phyloP scores from a whole-genome alignment of 2,329 filamentous ascomycete species.

The Exophiala mesophila region DNA sequence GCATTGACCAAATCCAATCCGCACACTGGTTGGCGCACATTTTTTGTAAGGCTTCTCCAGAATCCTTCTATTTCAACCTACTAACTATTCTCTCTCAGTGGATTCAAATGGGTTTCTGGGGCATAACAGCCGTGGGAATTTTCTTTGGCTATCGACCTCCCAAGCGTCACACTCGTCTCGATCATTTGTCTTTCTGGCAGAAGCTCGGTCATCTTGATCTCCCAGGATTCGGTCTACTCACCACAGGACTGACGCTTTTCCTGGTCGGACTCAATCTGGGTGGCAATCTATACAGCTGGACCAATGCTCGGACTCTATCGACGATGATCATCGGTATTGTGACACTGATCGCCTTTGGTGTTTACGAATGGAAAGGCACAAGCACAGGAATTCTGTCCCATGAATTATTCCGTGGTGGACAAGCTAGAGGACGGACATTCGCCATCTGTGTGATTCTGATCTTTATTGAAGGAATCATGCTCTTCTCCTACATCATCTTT shows the following conservation, averaged over 20 bases:
- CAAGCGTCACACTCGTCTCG: slow-evolving; percentile 9
- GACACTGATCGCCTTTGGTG: slow-evolving; percentile 7
- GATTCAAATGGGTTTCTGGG: slow-evolving; percentile 11
- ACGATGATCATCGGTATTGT: slow-evolving; percentile 7
- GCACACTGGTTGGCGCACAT: slow-evolving; percentile 8
- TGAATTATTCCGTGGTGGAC: slow-evolving; percentile 8
- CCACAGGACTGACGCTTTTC: slow-evolving; percentile 8
- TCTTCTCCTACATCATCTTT: slow-evolving; percentile 12
- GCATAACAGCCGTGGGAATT: slow-evolving; percentile 4
- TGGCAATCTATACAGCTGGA: slow-evolving; percentile 6
- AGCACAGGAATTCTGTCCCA: slow-evolving; percentile 7
- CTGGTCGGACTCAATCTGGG: slow-evolving; percentile 10
- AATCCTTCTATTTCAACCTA: not conserved
- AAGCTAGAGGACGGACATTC: slow-evolving; percentile 8
- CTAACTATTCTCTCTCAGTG: no score
- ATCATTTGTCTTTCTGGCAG: slow-evolving; percentile 9
- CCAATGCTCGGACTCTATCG: slow-evolving; percentile 1
- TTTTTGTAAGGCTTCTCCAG: slow-evolving; percentile 11
- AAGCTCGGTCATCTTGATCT: slow-evolving; percentile 10
- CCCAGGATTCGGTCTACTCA: slow-evolving; percentile 6
- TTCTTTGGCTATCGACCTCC: slow-evolving; percentile 9
- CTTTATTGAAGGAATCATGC: slow-evolving; percentile 14
- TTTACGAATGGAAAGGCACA: slow-evolving; percentile 11
- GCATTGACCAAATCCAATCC: slow-evolving; percentile 3
- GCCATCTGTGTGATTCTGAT: slow-evolving; percentile 11